Evolutionary conservation across 2,329 filamentous ascomycete genomes (phyloP), one percentile per base, ranked within the genome.

Genomic region (Colletotrichum gloeosporioides): DNA sequence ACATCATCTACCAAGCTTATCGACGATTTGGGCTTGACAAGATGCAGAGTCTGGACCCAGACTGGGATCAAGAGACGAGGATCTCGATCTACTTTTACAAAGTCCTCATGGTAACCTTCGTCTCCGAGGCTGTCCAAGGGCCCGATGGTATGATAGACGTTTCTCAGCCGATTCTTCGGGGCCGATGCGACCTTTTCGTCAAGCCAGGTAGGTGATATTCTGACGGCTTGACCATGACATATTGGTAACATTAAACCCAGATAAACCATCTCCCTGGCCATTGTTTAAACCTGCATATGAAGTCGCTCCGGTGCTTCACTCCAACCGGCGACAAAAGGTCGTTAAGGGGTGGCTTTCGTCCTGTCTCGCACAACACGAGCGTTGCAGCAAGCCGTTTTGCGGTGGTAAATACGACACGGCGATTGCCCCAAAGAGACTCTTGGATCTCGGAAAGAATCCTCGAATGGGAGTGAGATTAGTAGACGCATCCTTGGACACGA

Each of bases 401-500:
- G 18, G 27, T 27, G 6, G 18, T 32, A 61, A 29, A 25, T n/a
- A 29, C 3, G 62, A 8, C 25, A 15, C 2, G 12, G 16, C 4
- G 6, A 18, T n/a, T 4, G 34, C 8, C 9, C 62, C 62, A 32
- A 27, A 29, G 22, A 44, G 74, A 15, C 22, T 59, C 1, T 49
- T 76, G 18, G 44, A 73, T 9, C 27, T 76, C 18, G 36, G 32
- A 16, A 69, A 59, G 3, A 36, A 63, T 34, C 69, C 70, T 9
- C 63, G 73, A n/a, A 72, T 72, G 8, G 59, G 63, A n/a, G 4
- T 76, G 12, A 73, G 59, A 16, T 29, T 76, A 10, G 64, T 76
- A 8, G 29, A 65, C 13, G 13, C 31, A 9, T 22, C 15, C 10
- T 25, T 25, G 13, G 22, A n/a, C 13, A 34, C 57, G 3, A 65